These are phyloP conservation scores for Coelastrella sp. DNA, from an alignment of 139 green algal genomes.

Conservation along the genomic window DNA sequence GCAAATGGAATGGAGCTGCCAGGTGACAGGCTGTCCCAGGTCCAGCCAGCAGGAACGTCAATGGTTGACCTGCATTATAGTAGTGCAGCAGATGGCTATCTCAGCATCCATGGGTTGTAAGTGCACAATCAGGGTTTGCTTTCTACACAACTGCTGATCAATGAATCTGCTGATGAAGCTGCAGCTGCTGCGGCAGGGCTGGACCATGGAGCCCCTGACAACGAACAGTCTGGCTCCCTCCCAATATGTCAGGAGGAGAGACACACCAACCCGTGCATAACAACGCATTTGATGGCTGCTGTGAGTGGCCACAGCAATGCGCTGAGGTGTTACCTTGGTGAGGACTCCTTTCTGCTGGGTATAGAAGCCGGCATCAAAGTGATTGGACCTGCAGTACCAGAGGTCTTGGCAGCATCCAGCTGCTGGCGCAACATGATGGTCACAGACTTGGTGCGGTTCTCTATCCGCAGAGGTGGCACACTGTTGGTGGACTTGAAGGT, in stretches of 20 bases:
- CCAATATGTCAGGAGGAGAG: no score
- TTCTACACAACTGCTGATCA: no score
- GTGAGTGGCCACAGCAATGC: background rate
- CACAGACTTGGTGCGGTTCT: conserved; percentile 84
- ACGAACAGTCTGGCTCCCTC: no score
- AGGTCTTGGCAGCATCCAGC: conserved; percentile 1
- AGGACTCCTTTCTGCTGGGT: background rate
- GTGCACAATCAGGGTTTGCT: no score
- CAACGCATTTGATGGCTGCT: background rate
- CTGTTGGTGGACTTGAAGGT: conserved; percentile 60
- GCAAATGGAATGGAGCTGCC: conserved; percentile 76
- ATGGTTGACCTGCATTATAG: background rate
- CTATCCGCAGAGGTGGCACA: conserved; percentile 71
- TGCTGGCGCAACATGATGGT: conserved; percentile 73
- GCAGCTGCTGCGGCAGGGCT: no score
- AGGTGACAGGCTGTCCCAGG: conserved; percentile 35
- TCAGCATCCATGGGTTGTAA: no score
- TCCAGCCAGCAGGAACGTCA: background rate
- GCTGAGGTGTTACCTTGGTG: background rate
- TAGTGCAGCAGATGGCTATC: no score
- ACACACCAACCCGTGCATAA: no score
- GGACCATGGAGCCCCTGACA: no score
- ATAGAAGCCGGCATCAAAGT: background rate
- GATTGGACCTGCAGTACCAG: background rate
- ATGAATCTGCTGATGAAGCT: no score